These are phyloP conservation scores for Scheffersomyces parashehatae DNA, from an alignment of 1,139 yeast species.

Conservation along the genomic window DNA sequence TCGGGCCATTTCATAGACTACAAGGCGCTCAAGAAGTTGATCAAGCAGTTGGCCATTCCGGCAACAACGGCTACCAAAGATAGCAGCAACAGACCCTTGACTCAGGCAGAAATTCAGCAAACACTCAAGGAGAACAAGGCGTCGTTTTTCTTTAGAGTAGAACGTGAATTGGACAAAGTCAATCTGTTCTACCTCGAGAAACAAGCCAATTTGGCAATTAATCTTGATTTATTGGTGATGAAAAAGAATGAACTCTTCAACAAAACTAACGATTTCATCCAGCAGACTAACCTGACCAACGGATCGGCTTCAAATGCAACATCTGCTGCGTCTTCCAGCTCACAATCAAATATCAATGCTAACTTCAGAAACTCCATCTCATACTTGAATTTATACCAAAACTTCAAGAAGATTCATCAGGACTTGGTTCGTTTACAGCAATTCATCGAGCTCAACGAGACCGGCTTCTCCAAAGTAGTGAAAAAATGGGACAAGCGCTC, in stretches of 20 bases:
- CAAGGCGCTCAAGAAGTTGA: constrained; percentile 82
- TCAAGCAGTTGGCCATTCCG: constrained; percentile 64
- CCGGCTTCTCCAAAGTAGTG: constrained; percentile 91
- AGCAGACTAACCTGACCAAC: constrained; percentile 5
- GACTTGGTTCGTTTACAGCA: constrained; percentile 88
- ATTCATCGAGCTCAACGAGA: constrained; percentile 89
- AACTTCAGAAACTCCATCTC: constrained; percentile 45
- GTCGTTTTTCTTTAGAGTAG: constrained; percentile 87
- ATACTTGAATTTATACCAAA: constrained; percentile 67
- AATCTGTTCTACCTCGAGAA: constrained; percentile 86
- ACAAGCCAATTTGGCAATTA: constrained; percentile 79
- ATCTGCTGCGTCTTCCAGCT: constrained; percentile 16
- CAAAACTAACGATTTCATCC: constrained; percentile 33
- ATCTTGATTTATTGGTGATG: constrained; percentile 72
- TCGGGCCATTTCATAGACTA: constrained; percentile 92
- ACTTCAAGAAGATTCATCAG: constrained; percentile 84
- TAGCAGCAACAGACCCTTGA: constrained; percentile 11
- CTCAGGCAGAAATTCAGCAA: constrained; percentile 47
- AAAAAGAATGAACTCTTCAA: constrained; percentile 64
- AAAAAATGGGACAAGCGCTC: constrained; percentile 98
- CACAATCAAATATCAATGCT: constrained; percentile 16
- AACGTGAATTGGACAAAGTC: constrained; percentile 92
- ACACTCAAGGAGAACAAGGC: constrained; percentile 88
- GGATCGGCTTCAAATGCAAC: constrained; percentile 10
- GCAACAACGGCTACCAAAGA: constrained; percentile 12